Conservation (phyloP, 1,284 basidiomycete genomes). For the Cutaneotrichosporon cavernicola region DNA sequence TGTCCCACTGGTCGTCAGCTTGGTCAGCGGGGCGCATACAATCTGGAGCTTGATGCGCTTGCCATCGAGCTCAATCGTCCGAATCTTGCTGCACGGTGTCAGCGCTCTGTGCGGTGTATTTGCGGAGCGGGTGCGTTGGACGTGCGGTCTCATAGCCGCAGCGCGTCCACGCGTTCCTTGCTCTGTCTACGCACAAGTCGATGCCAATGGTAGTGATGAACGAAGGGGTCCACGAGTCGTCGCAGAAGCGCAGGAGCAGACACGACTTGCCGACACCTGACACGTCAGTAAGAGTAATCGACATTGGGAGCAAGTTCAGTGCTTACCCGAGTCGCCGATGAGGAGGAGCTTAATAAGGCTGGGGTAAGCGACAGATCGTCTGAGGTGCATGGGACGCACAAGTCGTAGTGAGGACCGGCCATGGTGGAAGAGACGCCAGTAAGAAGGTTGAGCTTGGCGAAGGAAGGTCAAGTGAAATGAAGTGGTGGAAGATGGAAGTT, state of each 20-base stretch:
- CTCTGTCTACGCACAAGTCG: constrained; percentile 45
- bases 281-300: constrained; percentile 2
- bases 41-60: constrained; percentile 99
- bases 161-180: background rate
- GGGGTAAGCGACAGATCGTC: background rate
- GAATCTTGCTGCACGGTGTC: constrained; percentile 60
- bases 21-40: constrained; percentile 58
- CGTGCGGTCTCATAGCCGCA: background rate
- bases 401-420: constrained; percentile 54
- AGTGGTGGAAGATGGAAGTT: background rate
- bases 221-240: constrained; percentile 98
- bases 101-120: constrained; percentile 3
- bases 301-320: background rate
- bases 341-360: constrained; percentile 91
- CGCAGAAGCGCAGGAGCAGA: constrained; percentile 96
- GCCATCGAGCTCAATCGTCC: constrained; percentile 98
- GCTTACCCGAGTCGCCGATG: constrained; percentile 89
- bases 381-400: constrained; percentile 35
- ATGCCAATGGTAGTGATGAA: constrained; percentile 97
- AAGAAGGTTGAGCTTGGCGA: background rate
- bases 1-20: constrained; percentile 76
- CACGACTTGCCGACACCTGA: constrained; percentile 99
- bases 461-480: background rate
- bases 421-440: constrained; percentile 24
- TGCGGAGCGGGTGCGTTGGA: background rate